Evolutionary conservation across 805 yeast species (phyloP).

Genomic region (Candida ascalaphidarum): DNA sequence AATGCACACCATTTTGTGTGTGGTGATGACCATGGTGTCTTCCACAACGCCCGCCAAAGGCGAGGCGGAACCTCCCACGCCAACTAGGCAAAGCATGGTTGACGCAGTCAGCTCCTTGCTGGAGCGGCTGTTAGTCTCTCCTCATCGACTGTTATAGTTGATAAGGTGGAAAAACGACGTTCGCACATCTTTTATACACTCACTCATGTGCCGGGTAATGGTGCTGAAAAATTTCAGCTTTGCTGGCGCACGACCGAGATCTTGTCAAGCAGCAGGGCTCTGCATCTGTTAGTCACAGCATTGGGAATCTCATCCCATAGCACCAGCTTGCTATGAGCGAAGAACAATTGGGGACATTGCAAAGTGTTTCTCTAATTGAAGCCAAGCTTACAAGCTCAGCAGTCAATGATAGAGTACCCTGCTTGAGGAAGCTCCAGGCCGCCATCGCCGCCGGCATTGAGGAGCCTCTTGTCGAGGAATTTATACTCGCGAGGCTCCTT

Average conservation of each 20-base stretch:
- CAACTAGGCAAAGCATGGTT: slow-evolving; percentile 1
- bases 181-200: background rate
- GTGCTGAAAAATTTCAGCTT: slow-evolving; percentile 2
- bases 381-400: slow-evolving; percentile 24
- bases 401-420: slow-evolving; percentile 23
- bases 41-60: slow-evolving; percentile 43
- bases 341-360: too few species aligned
- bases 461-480: too few species aligned
- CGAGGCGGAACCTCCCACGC: slow-evolving; percentile 6
- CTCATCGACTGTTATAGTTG: slow-evolving; percentile 56
- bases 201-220: slow-evolving; percentile 1
- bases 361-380: slow-evolving; percentile 18
- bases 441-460: slow-evolving; percentile 15
- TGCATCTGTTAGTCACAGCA: too few species aligned
- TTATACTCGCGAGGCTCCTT: slow-evolving; percentile 20
- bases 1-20: slow-evolving; percentile 34
- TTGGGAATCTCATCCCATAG: too few species aligned
- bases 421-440: slow-evolving; percentile 19
- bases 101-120: slow-evolving; percentile 18
- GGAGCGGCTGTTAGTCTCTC: slow-evolving; percentile 38
- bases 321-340: too few species aligned
- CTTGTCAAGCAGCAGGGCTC: too few species aligned
- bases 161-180: slow-evolving; percentile 18
- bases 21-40: slow-evolving; percentile 45
- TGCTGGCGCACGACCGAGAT: slow-evolving; percentile 1